Conservation (phyloP, 2,329 filamentous ascomycete species). For the Lachnellula arida region DNA sequence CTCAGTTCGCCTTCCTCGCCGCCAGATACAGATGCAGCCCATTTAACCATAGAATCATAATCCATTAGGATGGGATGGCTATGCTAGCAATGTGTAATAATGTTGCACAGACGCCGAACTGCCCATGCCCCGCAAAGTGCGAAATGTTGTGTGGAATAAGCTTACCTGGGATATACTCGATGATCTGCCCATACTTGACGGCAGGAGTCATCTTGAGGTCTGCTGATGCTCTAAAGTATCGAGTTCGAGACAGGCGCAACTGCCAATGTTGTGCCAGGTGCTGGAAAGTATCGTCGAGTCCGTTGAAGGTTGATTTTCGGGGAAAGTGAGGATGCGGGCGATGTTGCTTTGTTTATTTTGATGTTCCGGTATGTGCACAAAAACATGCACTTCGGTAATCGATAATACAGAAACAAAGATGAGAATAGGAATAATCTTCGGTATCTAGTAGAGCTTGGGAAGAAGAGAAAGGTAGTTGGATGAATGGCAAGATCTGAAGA, state of each 20-base stretch:
- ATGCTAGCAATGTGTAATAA: slow-evolving; percentile 21
- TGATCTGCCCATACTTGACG: slow-evolving; percentile 71
- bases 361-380: slow-evolving; percentile 18
- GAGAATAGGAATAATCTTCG: slow-evolving; percentile 18
- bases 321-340: slow-evolving; percentile 6
- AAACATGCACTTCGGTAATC: slow-evolving; percentile 17
- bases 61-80: slow-evolving; percentile 11
- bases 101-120: slow-evolving; percentile 17
- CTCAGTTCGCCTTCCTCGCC: slow-evolving; percentile 9
- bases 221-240: background rate
- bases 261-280: slow-evolving; percentile 13
- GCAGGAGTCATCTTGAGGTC: slow-evolving; percentile 39
- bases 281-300: slow-evolving; percentile 9
- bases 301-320: background rate
- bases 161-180: slow-evolving; percentile 93
- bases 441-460: slow-evolving; percentile 6
- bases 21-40: slow-evolving; percentile 19
- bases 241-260: slow-evolving; percentile 13
- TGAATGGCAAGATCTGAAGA: slow-evolving; percentile 5
- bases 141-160: slow-evolving; percentile 5
- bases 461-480: slow-evolving; percentile 10
- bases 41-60: slow-evolving; percentile 22
- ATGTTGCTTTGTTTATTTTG: slow-evolving; percentile 13
- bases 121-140: slow-evolving; percentile 3
- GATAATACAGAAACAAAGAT: background rate